Evolutionary conservation across 306 rosid species (phyloP), one percentile per base, ranked within the genome.

Genomic region (Lupinus albus): DNA sequence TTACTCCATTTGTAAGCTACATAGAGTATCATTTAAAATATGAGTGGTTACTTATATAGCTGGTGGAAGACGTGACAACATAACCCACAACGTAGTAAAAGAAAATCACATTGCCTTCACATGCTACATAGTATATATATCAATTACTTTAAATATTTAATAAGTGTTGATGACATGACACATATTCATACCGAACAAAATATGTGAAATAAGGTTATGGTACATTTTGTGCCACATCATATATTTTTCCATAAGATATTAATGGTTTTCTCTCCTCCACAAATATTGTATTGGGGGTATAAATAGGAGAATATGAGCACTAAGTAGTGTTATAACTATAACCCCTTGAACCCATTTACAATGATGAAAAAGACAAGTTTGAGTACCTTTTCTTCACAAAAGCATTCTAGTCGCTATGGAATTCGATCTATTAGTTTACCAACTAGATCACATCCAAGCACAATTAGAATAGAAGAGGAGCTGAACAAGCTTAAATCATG

Each of bases 401-500:
- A 80, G 71, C 76, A 78, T 8, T 75, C 71, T 18, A 16, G 14
- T 46, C 70, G 70, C 2, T 71, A 67, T 70, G 45, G 63, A 46
- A 56, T 82, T 62, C 63, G 96, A 71, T 80, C 88, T 55, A 85
- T 85, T 33, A 89, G 91, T 50, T 77, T 89, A 71, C 96, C 96
- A 3, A 58, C 84, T 0, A 76, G 91, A 79, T 85, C 95, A 42
- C 96, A 90, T 71, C 92, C 96, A 47, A 85, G 81, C 82, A 87
- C 95, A 28, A 16, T 38, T 15, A 51, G 11, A 38, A 48, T 81
- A 1, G 92, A 87, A 68, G 82, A 84, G 66, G 79, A 76, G 75
- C 84, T 87, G 4, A 68, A 74, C 87, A 85, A 81, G 81, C 81
- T 90, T 28, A 79, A 51, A 77, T 58, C 82, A 16, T 72, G 67